Evolutionary conservation across 352 stramenopile genomes (phyloP).

Genomic region (Phytophthora litchii): DNA sequence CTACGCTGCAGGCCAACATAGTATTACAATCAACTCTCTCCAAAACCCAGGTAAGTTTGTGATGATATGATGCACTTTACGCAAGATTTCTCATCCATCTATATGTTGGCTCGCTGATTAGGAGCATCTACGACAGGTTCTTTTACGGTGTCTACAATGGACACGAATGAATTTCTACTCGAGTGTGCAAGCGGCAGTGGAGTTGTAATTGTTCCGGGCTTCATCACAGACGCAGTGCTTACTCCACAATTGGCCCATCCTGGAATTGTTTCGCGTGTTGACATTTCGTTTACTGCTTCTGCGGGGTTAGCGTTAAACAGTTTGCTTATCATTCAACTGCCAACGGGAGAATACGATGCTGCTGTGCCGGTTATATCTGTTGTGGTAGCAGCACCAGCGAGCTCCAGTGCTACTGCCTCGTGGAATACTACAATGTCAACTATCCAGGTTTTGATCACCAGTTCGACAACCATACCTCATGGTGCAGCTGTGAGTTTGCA

Average conservation of each 20-base stretch:
- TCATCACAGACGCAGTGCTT: constrained; percentile 41
- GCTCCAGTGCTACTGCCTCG: constrained; percentile 37
- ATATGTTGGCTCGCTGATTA: constrained; percentile 8
- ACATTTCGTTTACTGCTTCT: constrained; percentile 57
- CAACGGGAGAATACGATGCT: constrained; percentile 46
- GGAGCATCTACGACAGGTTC: constrained; percentile 38
- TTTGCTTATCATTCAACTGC: constrained; percentile 46
- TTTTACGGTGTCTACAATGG: constrained; percentile 46
- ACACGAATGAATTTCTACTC: constrained; percentile 41
- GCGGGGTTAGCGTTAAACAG: constrained; percentile 45
- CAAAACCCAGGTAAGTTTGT: constrained; percentile 43
- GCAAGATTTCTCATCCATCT: constrained; percentile 1
- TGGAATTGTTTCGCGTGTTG: constrained; percentile 47
- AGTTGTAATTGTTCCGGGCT: constrained; percentile 40
- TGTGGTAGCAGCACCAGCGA: constrained; percentile 23
- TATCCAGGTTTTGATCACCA: constrained; percentile 49
- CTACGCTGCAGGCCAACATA: constrained; percentile 24
- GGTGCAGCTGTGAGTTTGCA: constrained; percentile 36
- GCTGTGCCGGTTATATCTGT: constrained; percentile 30
- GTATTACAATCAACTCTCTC: constrained; percentile 29
- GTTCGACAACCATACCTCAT: constrained; percentile 32
- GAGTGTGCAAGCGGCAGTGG: constrained; percentile 34
- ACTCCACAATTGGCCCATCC: constrained; percentile 42
- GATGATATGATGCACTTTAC: not conserved
- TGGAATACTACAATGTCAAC: constrained; percentile 42